Base-by-base conservation (phyloP, 768 basidiomycete genomes). In the Lentinula edodes region DNA sequence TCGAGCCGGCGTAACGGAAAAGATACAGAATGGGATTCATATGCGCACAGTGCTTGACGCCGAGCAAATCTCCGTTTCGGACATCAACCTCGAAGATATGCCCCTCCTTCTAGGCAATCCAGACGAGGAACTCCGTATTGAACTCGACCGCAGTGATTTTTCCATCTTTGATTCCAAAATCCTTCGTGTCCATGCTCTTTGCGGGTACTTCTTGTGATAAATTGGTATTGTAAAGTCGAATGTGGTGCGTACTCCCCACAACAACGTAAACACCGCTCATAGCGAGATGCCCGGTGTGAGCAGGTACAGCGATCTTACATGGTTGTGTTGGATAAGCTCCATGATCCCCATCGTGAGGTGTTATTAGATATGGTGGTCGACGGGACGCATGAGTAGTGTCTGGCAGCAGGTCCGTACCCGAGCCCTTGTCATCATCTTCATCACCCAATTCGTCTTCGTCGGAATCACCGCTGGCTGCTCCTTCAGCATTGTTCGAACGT, bases 21-120 rank as follows among this genome's bases (percentile, higher is more conserved):
- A 98, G 89, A 64, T 86, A 78, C 1, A 82, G 81, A 59, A 98
- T 79, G 0, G 88, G 73, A 60, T 86, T 79, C 0, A 84, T 67
- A 68, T 97, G 95, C 0, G 83, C 83, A 12, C 78, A 76, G 39
- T 80, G 76, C 63, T 87, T 90, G 36, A 79, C 75, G 13, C 83
- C 85, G 1, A 78, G 78, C 18, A 93, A 72, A 5, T 66, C 65
- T 0, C 87, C 89, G 2, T 80, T 84, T 58, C 80, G 73, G 23
- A 43, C 76, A 68, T 98, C 93, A 60, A 96, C 65, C 76, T 97
- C 95, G 65, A 88, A 80, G 28, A 99, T 62, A 70, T 90, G 86
- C 0, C 96, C 96, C 28, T 96, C 93, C 74, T 91, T 94, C 34
- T 92, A 93, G 4, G 95, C 96, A 10, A 89, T 74, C 95, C 95